phyloP scores from a whole-genome alignment of 1,284 basidiomycete species.

The Fomitopsis palustris region DNA sequence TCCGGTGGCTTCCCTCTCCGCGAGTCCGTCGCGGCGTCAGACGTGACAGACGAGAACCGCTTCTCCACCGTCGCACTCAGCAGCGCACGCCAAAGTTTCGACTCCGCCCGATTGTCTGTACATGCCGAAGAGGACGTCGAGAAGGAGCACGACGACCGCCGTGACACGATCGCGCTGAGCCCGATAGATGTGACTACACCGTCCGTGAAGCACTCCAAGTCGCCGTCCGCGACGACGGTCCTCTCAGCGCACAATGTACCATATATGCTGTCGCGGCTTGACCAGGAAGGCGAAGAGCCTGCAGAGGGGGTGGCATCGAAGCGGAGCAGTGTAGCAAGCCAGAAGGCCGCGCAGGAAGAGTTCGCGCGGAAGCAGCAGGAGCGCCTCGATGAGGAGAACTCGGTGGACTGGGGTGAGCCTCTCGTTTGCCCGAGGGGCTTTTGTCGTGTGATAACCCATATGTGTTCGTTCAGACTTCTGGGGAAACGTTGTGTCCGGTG shows the following conservation, averaged over 20 bases:
- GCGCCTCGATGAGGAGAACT: conserved; percentile 30
- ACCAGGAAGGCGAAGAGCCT: conserved; percentile 40
- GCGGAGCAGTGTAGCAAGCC: conserved; percentile 57
- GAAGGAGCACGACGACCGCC: conserved; percentile 19
- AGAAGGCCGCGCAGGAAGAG: conserved; percentile 65
- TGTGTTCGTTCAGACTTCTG: conserved; percentile 73
- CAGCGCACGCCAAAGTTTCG: conserved; percentile 31
- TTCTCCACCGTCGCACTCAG: conserved; percentile 56
- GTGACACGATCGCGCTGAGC: conserved; percentile 14
- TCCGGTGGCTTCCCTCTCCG: conserved; percentile 24
- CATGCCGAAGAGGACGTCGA: conserved; percentile 8
- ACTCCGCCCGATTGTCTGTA: conserved; percentile 17
- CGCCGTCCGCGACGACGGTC: conserved; percentile 59
- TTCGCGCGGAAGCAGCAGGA: conserved; percentile 56
- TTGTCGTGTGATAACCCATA: neutral
- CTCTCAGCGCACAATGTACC: conserved; percentile 48
- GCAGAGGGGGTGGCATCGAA: conserved; percentile 22
- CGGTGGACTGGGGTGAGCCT: conserved; percentile 72
- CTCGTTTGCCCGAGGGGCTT: neutral
- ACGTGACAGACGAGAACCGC: conserved; percentile 58
- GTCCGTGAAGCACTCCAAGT: conserved; percentile 48
- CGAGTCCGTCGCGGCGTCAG: conserved; percentile 48
- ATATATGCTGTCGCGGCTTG: conserved; percentile 48
- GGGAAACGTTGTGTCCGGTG: conserved; percentile 90
- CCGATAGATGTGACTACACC: conserved; percentile 11